A percentile compares a stretch with the other conserved stretches of the same genome.
phyloP scores from a whole-genome alignment of 768 basidiomycete genomes.

The Trametes coccinea region DNA sequence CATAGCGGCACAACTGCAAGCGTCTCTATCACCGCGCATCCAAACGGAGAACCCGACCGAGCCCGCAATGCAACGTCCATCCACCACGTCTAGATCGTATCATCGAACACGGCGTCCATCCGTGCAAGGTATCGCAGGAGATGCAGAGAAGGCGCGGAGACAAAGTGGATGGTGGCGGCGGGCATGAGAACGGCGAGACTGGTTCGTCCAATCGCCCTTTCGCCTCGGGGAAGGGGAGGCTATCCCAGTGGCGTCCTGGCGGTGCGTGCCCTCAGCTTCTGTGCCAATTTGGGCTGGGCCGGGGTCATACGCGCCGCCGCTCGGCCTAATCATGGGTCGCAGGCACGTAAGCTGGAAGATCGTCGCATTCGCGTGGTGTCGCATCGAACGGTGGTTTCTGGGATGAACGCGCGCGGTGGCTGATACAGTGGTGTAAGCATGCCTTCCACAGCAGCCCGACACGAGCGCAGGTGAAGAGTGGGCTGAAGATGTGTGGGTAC shows the following conservation, averaged over 20 bases:
- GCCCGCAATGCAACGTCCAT: neutral
- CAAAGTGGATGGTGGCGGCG: slow-evolving; percentile 12
- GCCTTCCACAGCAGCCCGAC: neutral
- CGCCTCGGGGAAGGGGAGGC: neutral
- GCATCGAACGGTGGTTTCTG: neutral
- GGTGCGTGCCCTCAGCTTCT: slow-evolving; percentile 1
- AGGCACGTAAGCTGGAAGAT: slow-evolving; percentile 3
- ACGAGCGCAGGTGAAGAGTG: neutral
- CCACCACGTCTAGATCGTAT: neutral
- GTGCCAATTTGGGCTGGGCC: slow-evolving; percentile 4
- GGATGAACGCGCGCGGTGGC: neutral
- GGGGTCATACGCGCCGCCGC: slow-evolving; percentile 5
- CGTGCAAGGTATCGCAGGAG: neutral
- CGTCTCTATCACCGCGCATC: slow-evolving; percentile 2
- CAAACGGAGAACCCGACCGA: neutral
- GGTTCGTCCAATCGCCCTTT: slow-evolving; percentile 6
- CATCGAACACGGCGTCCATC: neutral
- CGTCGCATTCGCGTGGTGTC: slow-evolving; percentile 6
- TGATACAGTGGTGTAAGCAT: neutral
- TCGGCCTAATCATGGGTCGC: slow-evolving; percentile 11
- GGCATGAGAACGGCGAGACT: slow-evolving; percentile 3
- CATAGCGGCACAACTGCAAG: neutral
- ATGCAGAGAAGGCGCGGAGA: neutral
- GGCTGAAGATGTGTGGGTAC: neutral
- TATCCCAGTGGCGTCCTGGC: slow-evolving; percentile 7